Base-by-base conservation (phyloP, 2,329 filamentous ascomycete genomes). In the Fusarium clavum region DNA sequence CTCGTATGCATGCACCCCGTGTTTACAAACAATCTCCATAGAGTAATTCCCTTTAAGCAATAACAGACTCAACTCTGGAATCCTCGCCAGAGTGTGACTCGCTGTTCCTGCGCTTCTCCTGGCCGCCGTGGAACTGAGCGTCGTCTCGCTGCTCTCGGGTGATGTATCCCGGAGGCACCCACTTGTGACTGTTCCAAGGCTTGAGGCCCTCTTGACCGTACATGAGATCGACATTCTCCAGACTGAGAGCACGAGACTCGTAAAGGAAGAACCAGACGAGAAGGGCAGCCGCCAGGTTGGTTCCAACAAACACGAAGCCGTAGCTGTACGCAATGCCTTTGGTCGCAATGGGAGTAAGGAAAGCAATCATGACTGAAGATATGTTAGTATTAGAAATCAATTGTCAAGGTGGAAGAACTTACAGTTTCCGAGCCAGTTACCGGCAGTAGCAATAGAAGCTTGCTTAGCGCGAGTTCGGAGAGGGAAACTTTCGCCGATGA, bases 161-260 rank as follows among this genome's bases (percentile, higher is more conserved):
- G 64, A 79, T 72, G 65, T 83, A 84, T n/a, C 82, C 82, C 1
- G 79, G 80, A 16, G 83, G 83, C 38, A 80, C 78, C 86, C 86
- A 91, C 67, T 83, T 81, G 64, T 80, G 77, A 73, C 87, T 89
- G 76, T 84, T 85, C 86, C 88, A 90, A 5, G 90, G 85, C 77
- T 86, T 87, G n/a, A 91, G 83, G 44, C 82, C 68, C 5, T 71
- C 79, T 22, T 89, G 80, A 49, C 90, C 84, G 77, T 93, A 93
- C 88, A 91, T 91, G 55, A 87, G 85, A 77, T 93, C 90, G 61
- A 93, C 88, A 71, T 92, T 88, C 80, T 93, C 91, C n/a, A 93
- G 83, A 14, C 87, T 88, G 12, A 91, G 84, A 43, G 85, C 86
- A 65, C 87, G 85, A 18, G 86, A 88, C 76, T 93, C 90, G 77